Conservation (phyloP, 2,329 filamentous ascomycete species). For the Neonectria faginata region DNA sequence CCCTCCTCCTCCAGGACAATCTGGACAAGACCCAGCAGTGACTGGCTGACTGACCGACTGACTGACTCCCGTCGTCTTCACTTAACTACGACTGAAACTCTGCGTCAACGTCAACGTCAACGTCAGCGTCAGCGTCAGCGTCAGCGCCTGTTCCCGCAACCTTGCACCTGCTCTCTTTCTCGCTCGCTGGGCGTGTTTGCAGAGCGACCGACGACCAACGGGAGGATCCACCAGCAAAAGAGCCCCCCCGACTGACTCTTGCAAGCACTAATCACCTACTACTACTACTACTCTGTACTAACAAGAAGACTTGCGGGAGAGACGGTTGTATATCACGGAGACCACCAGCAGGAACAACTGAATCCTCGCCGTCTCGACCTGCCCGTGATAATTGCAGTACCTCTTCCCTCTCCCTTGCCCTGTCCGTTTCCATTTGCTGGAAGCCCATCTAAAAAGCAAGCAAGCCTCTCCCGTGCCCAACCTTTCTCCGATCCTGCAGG, state of each 20-base stretch:
- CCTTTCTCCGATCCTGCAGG: neutral
- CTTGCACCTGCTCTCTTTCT: neutral
- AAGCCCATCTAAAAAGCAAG: neutral
- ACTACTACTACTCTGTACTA: no score
- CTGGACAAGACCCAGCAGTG: neutral
- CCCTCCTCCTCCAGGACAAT: neutral
- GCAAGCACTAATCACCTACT: neutral
- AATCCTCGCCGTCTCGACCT: neutral
- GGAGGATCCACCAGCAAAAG: neutral
- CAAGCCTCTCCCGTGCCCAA: conserved; percentile 4
- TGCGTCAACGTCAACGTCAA: neutral
- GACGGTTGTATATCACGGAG: neutral
- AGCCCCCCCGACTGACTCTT: neutral
- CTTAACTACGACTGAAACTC: conserved; percentile 12
- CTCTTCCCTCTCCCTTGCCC: neutral
- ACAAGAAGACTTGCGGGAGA: no score
- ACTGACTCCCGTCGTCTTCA: conserved; percentile 8
- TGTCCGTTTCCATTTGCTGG: neutral
- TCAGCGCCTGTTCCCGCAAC: conserved; percentile 3
- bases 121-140: conserved; percentile 8
- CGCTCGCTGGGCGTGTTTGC: neutral
- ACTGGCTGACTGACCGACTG: neutral
- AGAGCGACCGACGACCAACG: neutral
- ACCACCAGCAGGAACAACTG: neutral
- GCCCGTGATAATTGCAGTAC: neutral